Percentiles rank a stretch among this genome's conserved stretches.
These are phyloP conservation scores for Rhazya stricta DNA, from an alignment of 257 asterid genomes.

Conservation along the genomic window DNA sequence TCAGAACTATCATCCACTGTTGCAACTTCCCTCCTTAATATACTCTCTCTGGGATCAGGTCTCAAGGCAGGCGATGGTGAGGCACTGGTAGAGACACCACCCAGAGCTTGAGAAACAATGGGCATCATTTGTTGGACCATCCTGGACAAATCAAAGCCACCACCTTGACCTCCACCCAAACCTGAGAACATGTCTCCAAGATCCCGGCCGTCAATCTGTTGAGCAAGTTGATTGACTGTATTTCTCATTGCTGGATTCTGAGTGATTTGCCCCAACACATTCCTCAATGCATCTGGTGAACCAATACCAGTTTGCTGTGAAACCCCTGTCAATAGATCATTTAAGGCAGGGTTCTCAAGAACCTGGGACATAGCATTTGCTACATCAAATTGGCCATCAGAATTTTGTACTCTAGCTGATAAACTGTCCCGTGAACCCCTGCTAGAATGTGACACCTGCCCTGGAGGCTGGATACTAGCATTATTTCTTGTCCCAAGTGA, in stretches of 20 bases:
- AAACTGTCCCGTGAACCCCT: constrained; percentile 24
- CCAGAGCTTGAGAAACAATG: constrained; percentile 79
- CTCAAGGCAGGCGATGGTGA: constrained; percentile 28
- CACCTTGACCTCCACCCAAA: constrained; percentile 55
- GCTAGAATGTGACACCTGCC: constrained; percentile 25
- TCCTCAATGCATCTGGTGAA: constrained; percentile 80
- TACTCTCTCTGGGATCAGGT: constrained; percentile 23
- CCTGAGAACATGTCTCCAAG: constrained; percentile 77
- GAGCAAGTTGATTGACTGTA: constrained; percentile 83
- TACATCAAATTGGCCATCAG: constrained; percentile 37
- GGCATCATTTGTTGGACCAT: constrained; percentile 99
- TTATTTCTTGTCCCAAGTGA: constrained; percentile 37
- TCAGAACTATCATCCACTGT: constrained; percentile 33
- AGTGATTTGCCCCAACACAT: constrained; percentile 72
- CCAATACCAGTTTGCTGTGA: constrained; percentile 93
- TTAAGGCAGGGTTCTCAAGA: constrained; percentile 69
- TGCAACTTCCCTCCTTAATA: constrained; percentile 28
- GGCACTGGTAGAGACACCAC: constrained; percentile 52
- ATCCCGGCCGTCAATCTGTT: constrained; percentile 75
- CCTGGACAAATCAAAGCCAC: constrained; percentile 75
- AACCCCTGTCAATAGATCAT: constrained; percentile 71
- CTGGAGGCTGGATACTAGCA: constrained; percentile 26
- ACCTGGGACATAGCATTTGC: constrained; percentile 72
- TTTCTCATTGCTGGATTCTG: constrained; percentile 81
- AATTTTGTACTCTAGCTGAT: constrained; percentile 31